Evolutionary conservation across 208 protist species (phyloP).

Genomic region (Naegleria gruberi): DNA sequence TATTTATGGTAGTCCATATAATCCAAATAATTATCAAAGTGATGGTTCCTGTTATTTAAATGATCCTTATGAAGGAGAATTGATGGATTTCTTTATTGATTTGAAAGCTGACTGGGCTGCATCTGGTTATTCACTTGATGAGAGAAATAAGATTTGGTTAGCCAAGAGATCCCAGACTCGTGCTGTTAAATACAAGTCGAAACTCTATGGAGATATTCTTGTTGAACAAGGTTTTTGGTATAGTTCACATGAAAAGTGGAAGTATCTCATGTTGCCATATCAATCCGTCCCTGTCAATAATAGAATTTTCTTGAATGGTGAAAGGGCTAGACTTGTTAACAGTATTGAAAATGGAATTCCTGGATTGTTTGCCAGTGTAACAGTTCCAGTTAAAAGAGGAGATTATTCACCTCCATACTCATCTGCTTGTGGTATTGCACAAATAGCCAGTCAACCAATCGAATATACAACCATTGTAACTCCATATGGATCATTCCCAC

Average conservation of each 20-base stretch:
- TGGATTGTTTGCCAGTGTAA: slow-evolving; percentile 34
- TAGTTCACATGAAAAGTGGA: slow-evolving; percentile 44
- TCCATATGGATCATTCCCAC: slow-evolving; percentile 42
- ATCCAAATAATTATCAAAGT: slow-evolving; percentile 24
- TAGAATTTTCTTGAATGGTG: slow-evolving; percentile 42
- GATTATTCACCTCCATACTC: slow-evolving; percentile 6
- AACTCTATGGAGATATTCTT: slow-evolving; percentile 26
- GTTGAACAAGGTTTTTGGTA: slow-evolving; percentile 46
- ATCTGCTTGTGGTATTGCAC: slow-evolving; percentile 32
- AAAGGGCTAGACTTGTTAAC: slow-evolving; percentile 35
- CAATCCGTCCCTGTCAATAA: slow-evolving; percentile 33
- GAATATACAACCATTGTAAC: slow-evolving; percentile 31
- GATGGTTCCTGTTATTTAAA: slow-evolving; percentile 34
- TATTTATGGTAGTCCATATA: slow-evolving; percentile 27
- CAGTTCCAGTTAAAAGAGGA: background rate
- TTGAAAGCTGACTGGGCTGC: slow-evolving; percentile 25
- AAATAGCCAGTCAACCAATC: slow-evolving; percentile 37
- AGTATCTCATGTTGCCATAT: slow-evolving; percentile 45
- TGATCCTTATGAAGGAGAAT: slow-evolving; percentile 46
- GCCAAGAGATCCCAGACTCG: slow-evolving; percentile 36
- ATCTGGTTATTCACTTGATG: slow-evolving; percentile 6
- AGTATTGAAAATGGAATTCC: slow-evolving; percentile 31
- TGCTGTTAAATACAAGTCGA: slow-evolving; percentile 20
- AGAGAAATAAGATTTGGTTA: slow-evolving; percentile 41
- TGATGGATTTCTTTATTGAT: slow-evolving; percentile 42